Conservation (phyloP, 192 early-diverging fungal species). For the Neocallimastix lanati region DNA sequence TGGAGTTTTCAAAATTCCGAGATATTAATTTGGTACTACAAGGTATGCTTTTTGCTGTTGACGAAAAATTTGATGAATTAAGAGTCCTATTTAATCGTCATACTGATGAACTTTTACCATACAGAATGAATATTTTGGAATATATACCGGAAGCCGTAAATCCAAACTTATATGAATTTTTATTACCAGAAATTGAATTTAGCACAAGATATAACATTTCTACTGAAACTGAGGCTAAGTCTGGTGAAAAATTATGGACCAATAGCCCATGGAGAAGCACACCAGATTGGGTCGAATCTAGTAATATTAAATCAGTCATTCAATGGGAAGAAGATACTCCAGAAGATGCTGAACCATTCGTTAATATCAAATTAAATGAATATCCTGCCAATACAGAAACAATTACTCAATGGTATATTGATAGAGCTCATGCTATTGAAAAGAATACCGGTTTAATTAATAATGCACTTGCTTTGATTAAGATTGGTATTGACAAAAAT, state of each 20-base stretch:
- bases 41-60: slow-evolving; percentile 33
- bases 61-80: slow-evolving; percentile 32
- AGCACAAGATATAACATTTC: not conserved
- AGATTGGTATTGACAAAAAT: slow-evolving; percentile 21
- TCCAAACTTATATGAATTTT: slow-evolving; percentile 10
- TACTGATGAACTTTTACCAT: slow-evolving; percentile 30
- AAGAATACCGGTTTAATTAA: slow-evolving; percentile 22
- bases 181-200: not conserved
- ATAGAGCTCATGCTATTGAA: slow-evolving; percentile 34
- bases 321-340: slow-evolving; percentile 6
- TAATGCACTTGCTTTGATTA: slow-evolving; percentile 30
- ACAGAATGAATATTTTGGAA: slow-evolving; percentile 32
- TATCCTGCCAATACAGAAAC: slow-evolving; percentile 25
- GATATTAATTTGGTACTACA: slow-evolving; percentile 36
- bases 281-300: slow-evolving; percentile 33
- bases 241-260: slow-evolving; percentile 14
- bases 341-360: slow-evolving; percentile 9
- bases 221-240: not conserved
- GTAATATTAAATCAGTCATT: not conserved
- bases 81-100: slow-evolving; percentile 42
- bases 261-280: slow-evolving; percentile 31
- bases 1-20: slow-evolving; percentile 30
- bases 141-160: slow-evolving; percentile 39
- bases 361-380: slow-evolving; percentile 10
- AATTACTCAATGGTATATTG: slow-evolving; percentile 38